Conservation (phyloP, 768 basidiomycete genomes). For the Termitomyces sp. region DNA sequence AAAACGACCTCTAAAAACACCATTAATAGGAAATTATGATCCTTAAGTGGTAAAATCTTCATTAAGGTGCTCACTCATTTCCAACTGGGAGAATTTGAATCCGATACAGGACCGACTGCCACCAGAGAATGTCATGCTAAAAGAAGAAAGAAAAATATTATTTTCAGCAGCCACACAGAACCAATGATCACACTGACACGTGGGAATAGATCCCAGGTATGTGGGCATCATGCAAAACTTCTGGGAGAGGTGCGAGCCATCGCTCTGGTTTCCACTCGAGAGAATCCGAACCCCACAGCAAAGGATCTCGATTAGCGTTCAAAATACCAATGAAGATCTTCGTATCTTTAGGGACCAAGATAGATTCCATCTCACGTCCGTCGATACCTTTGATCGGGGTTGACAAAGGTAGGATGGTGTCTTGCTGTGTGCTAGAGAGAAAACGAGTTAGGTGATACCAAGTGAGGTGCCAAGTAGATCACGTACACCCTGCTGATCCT, state of each 20-base stretch:
- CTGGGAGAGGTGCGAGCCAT: slow-evolving; percentile 30
- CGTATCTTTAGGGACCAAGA: slow-evolving; percentile 27
- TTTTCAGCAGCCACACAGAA: neutral
- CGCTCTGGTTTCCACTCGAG: slow-evolving; percentile 37
- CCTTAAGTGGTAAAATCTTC: too few relatives aligned
- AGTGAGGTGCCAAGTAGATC: too few relatives aligned
- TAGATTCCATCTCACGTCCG: slow-evolving; percentile 22
- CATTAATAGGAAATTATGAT: neutral
- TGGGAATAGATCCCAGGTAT: slow-evolving; percentile 35
- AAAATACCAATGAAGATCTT: slow-evolving; percentile 23
- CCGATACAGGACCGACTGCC: slow-evolving; percentile 34
- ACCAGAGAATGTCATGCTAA: slow-evolving; percentile 30
- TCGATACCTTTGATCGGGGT: slow-evolving; percentile 23
- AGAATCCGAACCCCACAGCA: slow-evolving; percentile 34
- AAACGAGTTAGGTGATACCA: neutral
- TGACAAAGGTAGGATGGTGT: slow-evolving; percentile 29
- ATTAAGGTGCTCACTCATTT: slow-evolving; percentile 32
- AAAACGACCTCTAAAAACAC: slow-evolving; percentile 9
- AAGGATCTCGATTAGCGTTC: slow-evolving; percentile 24
- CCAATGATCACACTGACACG: slow-evolving; percentile 18
- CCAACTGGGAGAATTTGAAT: slow-evolving; percentile 36
- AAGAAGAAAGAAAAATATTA: neutral
- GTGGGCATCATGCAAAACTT: slow-evolving; percentile 21
- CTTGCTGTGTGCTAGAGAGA: slow-evolving; percentile 20
- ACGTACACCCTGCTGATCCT: too few relatives aligned